Conservation (phyloP, 164 flowering plant genomes). For the Stephania yunnanensis region DNA sequence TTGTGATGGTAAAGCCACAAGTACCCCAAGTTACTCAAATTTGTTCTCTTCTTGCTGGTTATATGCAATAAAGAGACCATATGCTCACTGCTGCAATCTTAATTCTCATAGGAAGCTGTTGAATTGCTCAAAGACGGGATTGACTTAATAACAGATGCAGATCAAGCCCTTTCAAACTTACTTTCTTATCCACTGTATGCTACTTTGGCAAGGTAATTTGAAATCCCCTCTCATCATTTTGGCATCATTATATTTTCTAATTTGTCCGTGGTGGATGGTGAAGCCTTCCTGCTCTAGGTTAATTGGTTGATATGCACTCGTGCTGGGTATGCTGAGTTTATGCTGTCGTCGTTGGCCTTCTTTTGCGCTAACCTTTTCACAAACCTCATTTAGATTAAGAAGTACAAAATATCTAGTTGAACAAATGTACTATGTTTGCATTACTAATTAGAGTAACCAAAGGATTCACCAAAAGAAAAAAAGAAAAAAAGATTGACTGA, state of each 20-base stretch:
- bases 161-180: conserved; percentile 57
- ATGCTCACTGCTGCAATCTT: conserved; percentile 8
- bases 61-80: not conserved
- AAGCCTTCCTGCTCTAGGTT: not conserved
- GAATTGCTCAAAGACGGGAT: conserved; percentile 81
- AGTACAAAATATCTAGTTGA: not conserved
- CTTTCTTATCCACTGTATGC: conserved; percentile 71
- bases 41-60: not conserved
- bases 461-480: too few relatives aligned
- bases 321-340: not conserved
- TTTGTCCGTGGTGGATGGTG: not conserved
- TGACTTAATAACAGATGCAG: conserved; percentile 77
- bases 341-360: not conserved
- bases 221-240: not conserved
- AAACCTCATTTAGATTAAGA: not conserved
- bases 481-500: too few relatives aligned
- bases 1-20: conserved; percentile 44
- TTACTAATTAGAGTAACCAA: too few relatives aligned
- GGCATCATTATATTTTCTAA: not conserved
- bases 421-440: too few relatives aligned
- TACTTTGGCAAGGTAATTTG: conserved; percentile 60
- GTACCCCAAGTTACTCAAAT: not conserved
- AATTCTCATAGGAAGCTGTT: conserved; percentile 57
- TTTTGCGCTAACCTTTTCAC: not conserved
- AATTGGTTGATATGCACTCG: not conserved